A percentile compares a stretch with the other conserved stretches of the same genome.
Evolutionary conservation across 345 rosid species (phyloP).

Genomic region (Populus alba): DNA sequence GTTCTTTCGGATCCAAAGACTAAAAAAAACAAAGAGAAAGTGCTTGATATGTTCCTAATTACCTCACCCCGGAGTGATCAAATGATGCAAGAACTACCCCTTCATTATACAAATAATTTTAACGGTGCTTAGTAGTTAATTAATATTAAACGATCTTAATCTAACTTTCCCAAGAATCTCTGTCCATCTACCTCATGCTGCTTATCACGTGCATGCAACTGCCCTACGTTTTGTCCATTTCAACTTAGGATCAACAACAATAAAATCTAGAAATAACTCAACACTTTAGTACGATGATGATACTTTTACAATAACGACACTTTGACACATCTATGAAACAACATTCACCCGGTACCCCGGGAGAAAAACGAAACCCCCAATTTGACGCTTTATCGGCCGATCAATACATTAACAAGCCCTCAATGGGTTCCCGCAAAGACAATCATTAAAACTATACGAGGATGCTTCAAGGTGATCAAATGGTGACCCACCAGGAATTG

Average conservation of each 20-base stretch:
- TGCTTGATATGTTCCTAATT: neutral
- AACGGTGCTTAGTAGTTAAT: neutral
- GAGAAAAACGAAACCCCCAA: neutral
- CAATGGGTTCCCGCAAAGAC: slow-evolving; percentile 81
- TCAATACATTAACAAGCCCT: slow-evolving; percentile 46
- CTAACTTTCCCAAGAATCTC: neutral
- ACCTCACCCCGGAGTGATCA: too few relatives aligned
- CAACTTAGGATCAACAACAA: neutral
- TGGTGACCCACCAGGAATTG: slow-evolving; percentile 75
- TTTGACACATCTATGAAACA: neutral
- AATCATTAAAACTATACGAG: slow-evolving; percentile 66
- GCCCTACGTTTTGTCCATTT: slow-evolving; percentile 7
- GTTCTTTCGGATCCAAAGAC: neutral
- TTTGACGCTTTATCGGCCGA: neutral
- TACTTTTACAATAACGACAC: neutral
- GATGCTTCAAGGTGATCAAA: slow-evolving; percentile 70
- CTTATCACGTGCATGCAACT: slow-evolving; percentile 22
- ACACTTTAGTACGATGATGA: neutral
- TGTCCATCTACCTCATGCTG: slow-evolving; percentile 7
- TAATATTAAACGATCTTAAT: neutral
- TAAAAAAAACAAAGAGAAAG: neutral
- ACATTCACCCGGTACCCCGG: neutral
- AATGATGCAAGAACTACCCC: neutral
- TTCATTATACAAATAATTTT: neutral
- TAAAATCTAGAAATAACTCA: neutral